These are phyloP conservation scores for Sporothrix dimorphospora DNA, from an alignment of 2,329 filamentous ascomycete genomes.

Conservation along the genomic window DNA sequence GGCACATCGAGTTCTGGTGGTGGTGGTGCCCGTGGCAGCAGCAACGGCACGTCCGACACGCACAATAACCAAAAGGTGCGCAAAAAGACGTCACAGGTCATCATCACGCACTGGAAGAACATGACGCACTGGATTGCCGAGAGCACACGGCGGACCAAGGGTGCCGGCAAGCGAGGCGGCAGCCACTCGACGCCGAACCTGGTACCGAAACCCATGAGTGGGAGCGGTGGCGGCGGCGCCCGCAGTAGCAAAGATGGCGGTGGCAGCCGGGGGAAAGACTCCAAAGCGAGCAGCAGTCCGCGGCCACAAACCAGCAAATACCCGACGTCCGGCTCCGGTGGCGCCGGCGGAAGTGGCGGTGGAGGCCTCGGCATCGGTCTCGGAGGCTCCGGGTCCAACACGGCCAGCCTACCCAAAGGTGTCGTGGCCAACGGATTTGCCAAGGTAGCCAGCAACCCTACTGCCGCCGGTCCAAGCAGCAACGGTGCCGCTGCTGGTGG, in stretches of 20 bases:
- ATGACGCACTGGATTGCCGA: constrained; percentile 67
- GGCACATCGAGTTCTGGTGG: not conserved
- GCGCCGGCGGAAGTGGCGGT: constrained; percentile 32
- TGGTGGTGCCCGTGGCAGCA: not conserved
- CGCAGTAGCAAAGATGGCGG: constrained; percentile 31
- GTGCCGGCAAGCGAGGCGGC: constrained; percentile 53
- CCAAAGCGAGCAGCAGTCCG: constrained; percentile 59
- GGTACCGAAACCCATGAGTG: constrained; percentile 52
- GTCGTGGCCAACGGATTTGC: constrained; percentile 56
- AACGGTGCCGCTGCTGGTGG: not conserved
- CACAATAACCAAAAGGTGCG: constrained; percentile 49
- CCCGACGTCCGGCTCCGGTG: constrained; percentile 46
- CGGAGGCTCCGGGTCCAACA: constrained; percentile 39
- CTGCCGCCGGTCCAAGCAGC: constrained; percentile 14
- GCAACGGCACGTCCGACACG: constrained; percentile 30
- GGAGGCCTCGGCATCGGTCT: not conserved
- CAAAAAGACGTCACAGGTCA: constrained; percentile 61
- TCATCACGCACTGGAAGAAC: constrained; percentile 64
- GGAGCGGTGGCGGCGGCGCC: constrained; percentile 36
- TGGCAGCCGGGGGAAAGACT: constrained; percentile 39
- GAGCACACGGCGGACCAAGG: constrained; percentile 56
- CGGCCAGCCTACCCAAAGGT: constrained; percentile 53
- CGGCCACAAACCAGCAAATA: constrained; percentile 65
- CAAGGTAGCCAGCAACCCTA: constrained; percentile 35
- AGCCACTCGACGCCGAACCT: constrained; percentile 65